A percentile compares a stretch with the other conserved stretches of the same genome.
Conservation (phyloP, 225 moss, liverwort and hornwort species). For the Rhytidiadelphus loreus region DNA sequence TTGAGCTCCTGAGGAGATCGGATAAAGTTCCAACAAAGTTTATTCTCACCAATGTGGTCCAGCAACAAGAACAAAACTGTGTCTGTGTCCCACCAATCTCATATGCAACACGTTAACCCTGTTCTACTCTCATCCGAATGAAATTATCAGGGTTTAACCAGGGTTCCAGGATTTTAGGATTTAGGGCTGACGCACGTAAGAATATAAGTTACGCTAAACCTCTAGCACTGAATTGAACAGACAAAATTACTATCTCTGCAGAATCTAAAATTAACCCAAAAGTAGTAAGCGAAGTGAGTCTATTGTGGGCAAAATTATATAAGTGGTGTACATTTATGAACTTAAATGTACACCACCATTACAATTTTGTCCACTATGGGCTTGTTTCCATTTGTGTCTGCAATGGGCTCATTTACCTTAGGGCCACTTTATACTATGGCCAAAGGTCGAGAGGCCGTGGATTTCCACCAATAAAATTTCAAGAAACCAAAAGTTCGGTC, state of each 20-base stretch:
- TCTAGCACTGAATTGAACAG: neutral
- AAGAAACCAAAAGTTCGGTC: too few relatives aligned
- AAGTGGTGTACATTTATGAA: too few relatives aligned
- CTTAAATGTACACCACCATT: too few relatives aligned
- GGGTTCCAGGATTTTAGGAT: neutral
- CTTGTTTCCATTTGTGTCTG: too few relatives aligned
- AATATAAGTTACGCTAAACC: neutral
- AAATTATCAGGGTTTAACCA: neutral
- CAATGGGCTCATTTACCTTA: too few relatives aligned
- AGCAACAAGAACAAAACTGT: neutral
- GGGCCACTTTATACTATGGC: too few relatives aligned
- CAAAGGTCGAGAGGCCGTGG: too few relatives aligned
- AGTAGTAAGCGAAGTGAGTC: neutral
- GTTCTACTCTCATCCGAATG: neutral
- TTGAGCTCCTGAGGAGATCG: neutral
- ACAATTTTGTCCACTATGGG: too few relatives aligned
- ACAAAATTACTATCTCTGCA: neutral
- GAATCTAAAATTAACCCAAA: neutral
- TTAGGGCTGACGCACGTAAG: neutral
- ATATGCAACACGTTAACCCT: neutral
- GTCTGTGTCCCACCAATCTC: neutral
- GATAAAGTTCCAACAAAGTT: neutral
- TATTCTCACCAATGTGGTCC: neutral
- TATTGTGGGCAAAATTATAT: too few relatives aligned
- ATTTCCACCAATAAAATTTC: too few relatives aligned